Conservation (phyloP, 2,329 filamentous ascomycete species). For the Penicillium sp. region DNA sequence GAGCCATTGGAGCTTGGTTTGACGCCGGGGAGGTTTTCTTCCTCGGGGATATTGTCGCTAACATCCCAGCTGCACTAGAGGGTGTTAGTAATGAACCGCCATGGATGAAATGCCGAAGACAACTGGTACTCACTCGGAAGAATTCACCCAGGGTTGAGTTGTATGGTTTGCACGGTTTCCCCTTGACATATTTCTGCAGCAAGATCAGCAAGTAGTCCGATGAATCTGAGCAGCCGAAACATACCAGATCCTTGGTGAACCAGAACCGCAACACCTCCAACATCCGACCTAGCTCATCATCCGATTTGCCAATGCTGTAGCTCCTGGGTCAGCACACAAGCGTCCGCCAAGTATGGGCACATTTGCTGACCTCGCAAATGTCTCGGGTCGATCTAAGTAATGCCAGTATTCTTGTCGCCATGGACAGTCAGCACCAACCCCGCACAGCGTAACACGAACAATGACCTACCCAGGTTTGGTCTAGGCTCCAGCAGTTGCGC, state of each 20-base stretch:
- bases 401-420: constrained; percentile 77
- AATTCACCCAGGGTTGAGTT: constrained; percentile 96
- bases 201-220: constrained; percentile 14
- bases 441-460: neutral
- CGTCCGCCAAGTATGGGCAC: constrained; percentile 14
- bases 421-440: constrained; percentile 12
- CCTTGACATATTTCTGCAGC: constrained; percentile 83
- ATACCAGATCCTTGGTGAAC: constrained; percentile 89
- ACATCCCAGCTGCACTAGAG: constrained; percentile 87
- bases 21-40: constrained; percentile 35
- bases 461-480: constrained; percentile 65
- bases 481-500: constrained; percentile 92
- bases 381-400: constrained; percentile 88
- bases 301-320: constrained; percentile 68
- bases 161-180: constrained; percentile 97
- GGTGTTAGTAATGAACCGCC: neutral
- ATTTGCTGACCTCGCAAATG: constrained; percentile 57
- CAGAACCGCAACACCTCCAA: constrained; percentile 89
- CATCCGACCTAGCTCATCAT: constrained; percentile 87
- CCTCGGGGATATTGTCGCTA: constrained; percentile 63
- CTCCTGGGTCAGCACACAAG: constrained; percentile 31
- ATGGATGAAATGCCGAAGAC: neutral
- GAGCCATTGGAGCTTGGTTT: constrained; percentile 27
- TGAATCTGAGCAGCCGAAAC: constrained; percentile 10
- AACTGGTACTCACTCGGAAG: constrained; percentile 60